Conservation (phyloP, 768 basidiomycete species). For the Phylloporus sp. region DNA sequence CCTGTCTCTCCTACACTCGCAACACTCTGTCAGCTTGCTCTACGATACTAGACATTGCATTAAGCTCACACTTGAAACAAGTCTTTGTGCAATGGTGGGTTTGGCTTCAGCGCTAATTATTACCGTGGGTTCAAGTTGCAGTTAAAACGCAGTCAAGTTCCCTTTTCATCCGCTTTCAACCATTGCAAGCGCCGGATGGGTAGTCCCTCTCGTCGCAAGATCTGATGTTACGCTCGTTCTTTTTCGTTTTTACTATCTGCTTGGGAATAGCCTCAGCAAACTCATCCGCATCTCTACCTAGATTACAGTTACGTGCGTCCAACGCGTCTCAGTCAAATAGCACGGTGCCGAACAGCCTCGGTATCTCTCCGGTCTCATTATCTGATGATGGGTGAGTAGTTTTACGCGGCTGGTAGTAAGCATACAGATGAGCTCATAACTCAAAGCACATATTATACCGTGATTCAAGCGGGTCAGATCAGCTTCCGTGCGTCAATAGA, state of each 20-base stretch:
- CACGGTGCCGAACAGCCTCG: constrained; percentile 30
- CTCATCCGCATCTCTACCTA: constrained; percentile 1
- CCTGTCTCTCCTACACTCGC: constrained; percentile 29
- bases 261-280: constrained; percentile 8
- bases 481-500: constrained; percentile 69
- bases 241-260: constrained; percentile 9
- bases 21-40: constrained; percentile 9
- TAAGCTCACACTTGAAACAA: background rate
- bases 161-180: background rate
- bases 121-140: background rate
- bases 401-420: constrained; percentile 20
- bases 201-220: constrained; percentile 5
- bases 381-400: constrained; percentile 48
- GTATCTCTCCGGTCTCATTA: constrained; percentile 43
- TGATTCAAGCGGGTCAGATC: constrained; percentile 58
- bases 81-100: too few species aligned
- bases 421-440: constrained; percentile 5
- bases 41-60: constrained; percentile 6
- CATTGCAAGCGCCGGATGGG: constrained; percentile 16
- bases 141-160: background rate
- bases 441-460: constrained; percentile 62
- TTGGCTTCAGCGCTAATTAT: background rate
- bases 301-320: constrained; percentile 12
- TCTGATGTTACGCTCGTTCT: constrained; percentile 21
- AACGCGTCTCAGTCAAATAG: constrained; percentile 10